Conservation (phyloP, 2,329 filamentous ascomycete genomes). For the Xylaria sp. region DNA sequence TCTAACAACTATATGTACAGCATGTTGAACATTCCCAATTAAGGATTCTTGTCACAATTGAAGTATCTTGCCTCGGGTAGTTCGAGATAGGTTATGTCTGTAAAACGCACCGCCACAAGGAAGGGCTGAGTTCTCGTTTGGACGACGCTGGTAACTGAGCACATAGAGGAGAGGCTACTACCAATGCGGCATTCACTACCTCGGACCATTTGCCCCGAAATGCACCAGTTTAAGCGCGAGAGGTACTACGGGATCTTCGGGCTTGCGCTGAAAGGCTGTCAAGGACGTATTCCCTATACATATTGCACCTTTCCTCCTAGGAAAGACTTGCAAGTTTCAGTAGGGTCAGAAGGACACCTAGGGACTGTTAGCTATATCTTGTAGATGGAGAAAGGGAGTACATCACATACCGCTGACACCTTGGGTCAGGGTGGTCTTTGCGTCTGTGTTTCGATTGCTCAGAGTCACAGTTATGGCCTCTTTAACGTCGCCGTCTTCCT, state of each 20-base stretch:
- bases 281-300: constrained; percentile 19
- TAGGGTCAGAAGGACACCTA: constrained; percentile 58
- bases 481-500: constrained; percentile 61
- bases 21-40: not conserved
- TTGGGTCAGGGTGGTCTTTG: constrained; percentile 82
- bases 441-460: constrained; percentile 86
- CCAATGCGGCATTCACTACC: too few relatives aligned
- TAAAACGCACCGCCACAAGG: not conserved
- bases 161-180: not conserved
- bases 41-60: not conserved
- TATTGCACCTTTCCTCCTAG: constrained; percentile 37
- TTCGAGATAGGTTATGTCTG: too few relatives aligned
- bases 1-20: not conserved
- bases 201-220: not conserved
- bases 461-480: constrained; percentile 86
- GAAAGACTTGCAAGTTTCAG: constrained; percentile 54
- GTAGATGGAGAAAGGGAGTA: not conserved
- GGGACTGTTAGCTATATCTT: constrained; percentile 8
- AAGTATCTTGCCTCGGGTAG: not conserved
- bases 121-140: not conserved
- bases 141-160: not conserved
- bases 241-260: constrained; percentile 4
- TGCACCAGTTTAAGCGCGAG: not conserved
- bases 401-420: constrained; percentile 83
- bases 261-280: constrained; percentile 26